Base-by-base conservation (phyloP, 345 rosid genomes). In the Salix purpurea region DNA sequence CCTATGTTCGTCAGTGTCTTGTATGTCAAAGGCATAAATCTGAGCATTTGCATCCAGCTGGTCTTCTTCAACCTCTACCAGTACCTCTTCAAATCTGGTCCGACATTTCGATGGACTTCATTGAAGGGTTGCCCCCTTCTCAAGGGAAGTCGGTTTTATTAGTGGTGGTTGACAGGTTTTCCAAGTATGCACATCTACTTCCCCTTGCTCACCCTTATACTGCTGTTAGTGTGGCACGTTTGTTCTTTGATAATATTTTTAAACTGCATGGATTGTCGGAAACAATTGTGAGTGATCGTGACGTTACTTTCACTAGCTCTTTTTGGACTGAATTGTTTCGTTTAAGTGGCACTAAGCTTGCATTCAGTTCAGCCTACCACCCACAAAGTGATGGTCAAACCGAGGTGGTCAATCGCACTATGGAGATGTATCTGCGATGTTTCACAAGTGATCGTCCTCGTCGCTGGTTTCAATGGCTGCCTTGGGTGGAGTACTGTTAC, bases 401-500 rank as follows among this genome's bases (percentile, higher is more conserved):
- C 5, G 62, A 80, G 21, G 72, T 70, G 0, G 30, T 75, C 0
- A 71, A 75, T 36, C 0, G 4, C 2, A 28, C 56, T 3, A 1
- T 80, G 0, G 72, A 75, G 10, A n/a, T 23, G 14, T 76, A 72
- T 12, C 18, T 69, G 11, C 4, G 69, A 0, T 79, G 64, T 39
- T 65, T 79, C 7, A 37, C 44, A 2, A 58, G 28, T 10, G 26
- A 32, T 1, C 12, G 1, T 7, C 75, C 50, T 14, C 16, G 23
- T 0, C 8, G 0, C 4, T 72, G 68, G 81, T 0, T 2, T 30
- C 44, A 32, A 26, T 78, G 77, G 77, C 6, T 78, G 0, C 4
- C 77, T 2, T 54, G 40, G 32, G 81, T 67, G 0, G 77, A 78
- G 10, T 73, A 24, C 40, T 69, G 77, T 66, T 72, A 73, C 21